These are phyloP conservation scores for Panaeolus papilionaceus DNA, from an alignment of 768 basidiomycete genomes.

Conservation along the genomic window DNA sequence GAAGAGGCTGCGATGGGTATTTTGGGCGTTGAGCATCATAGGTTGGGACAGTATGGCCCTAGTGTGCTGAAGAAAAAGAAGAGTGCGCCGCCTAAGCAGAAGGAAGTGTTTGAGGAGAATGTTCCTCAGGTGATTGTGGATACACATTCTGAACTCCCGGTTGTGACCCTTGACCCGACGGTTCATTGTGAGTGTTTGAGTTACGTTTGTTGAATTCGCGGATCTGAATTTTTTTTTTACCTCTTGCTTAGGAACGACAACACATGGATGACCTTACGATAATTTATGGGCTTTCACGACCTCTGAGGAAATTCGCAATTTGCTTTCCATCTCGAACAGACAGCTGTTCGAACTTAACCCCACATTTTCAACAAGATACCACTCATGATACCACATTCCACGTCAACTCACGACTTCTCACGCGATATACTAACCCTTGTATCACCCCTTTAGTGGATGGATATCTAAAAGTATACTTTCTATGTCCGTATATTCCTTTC, in stretches of 20 bases:
- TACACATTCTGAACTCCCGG: background rate
- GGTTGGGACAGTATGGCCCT: background rate
- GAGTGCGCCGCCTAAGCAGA: background rate
- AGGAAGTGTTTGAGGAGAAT: background rate
- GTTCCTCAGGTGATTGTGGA: background rate
- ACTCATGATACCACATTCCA: background rate
- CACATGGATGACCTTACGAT: background rate
- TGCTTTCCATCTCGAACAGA: background rate
- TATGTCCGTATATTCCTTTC: background rate
- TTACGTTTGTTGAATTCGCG: background rate
- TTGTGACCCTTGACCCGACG: background rate
- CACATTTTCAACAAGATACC: background rate
- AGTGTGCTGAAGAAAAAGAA: background rate
- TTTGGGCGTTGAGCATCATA: constrained; percentile 2
- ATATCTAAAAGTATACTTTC: background rate
- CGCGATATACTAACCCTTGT: background rate
- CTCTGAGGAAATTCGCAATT: background rate
- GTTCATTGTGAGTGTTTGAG: background rate
- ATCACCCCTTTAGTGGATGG: background rate
- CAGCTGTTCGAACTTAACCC: background rate
- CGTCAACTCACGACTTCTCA: background rate
- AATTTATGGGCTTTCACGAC: background rate
- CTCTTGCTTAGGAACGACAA: background rate
- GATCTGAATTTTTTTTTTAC: background rate
- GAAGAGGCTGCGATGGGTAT: constrained; percentile 10